Evolutionary conservation across 2,329 filamentous ascomycete species (phyloP), one percentile per base, ranked within the genome.

Genomic region (Colletotrichum agaves): DNA sequence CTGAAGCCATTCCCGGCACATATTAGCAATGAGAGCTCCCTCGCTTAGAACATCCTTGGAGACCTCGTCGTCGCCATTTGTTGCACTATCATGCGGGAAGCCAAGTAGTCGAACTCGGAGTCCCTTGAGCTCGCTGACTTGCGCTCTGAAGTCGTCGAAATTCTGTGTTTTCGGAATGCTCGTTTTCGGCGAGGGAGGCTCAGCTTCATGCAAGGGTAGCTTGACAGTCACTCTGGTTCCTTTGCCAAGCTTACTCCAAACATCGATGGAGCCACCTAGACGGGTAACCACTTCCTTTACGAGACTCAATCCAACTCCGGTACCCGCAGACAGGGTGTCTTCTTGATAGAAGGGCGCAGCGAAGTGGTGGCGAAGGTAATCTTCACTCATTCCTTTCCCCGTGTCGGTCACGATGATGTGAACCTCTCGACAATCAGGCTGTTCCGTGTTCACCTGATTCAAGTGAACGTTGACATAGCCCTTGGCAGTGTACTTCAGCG

Each of bases 281-380:
- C 85, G 83, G 13, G 83, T 81, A 1, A 89, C 84, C 6, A 92
- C 86, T 57, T 82, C 79, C 19, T 85, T 83, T 2, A 92, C 90
- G 8, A 93, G 86, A 44, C 87, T 89, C 33, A 93, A 76, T 0
- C 91, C 90, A 0, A 93, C 79, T 0, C 90, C 90, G 0, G 87
- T 87, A 0, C 90, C 90, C 0, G 86, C 83, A 0, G 85, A 81
- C 1, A 92, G 75, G 0, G 80, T 77, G 53, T 91, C 84, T 72
- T 92, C 90, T 69, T 93, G 90, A 0, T 82, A 77, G 68, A 92
- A 92, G 0, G 89, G 87, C 0, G 84, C 87, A 73, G 89, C 93
- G 0, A 92, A 76, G 13, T 84, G 83, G 8, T 86, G 84, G 19
- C 84, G 81, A 11, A 91, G 77, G 70, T 88, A 93, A 10, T 90